Base-by-base conservation (phyloP, 2,329 filamentous ascomycete species). In the Penicillium capsulatum region DNA sequence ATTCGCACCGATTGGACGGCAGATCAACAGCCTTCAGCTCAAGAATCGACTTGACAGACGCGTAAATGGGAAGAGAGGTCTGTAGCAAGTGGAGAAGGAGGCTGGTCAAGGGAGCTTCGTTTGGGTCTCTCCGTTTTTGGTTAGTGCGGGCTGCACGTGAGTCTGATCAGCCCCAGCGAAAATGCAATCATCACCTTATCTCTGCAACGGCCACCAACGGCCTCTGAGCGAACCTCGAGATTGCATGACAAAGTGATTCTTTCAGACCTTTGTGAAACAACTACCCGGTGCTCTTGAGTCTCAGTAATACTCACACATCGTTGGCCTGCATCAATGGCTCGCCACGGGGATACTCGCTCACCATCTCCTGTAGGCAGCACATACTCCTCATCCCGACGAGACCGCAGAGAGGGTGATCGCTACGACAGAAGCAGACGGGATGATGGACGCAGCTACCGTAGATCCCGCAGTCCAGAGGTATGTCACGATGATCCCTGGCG, bases 281-380 rank as follows among this genome's bases (percentile, higher is more conserved):
- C 30, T 15, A 45, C 50, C 50, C 48, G 55, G 57, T 53, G 53
- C 48, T 57, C 49, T 57, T 52, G 59, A 56, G 54, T 56, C 52
- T 49, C 60, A 65, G 67, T 70, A 70, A 69, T 62, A 67, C 66
- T 69, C 67, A 69, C 66, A 68, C 56, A 67, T 67, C 61, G 65
- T 74, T 72, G 68, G 72, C 73, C 66, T 72, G 66, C 68, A 70
- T 70, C 58, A 66, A 78, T 78, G 75, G 74, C 73, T 72, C 74
- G 75, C 67, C 73, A 74, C 67, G 75, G 74, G 72, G 75, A 77
- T 67, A 72, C 73, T 73, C 76, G 86, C 85, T 91, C 86, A 90
- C 86, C 86, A 86, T 88, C 84, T 81, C 84, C 84, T 83, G 81
- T 83, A 89, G 85, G 84, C 80, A 88, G 84, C 76, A 82, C 85